Evolutionary conservation across 805 yeast genomes (phyloP).

Genomic region (Wickerhamiella nectarea): DNA sequence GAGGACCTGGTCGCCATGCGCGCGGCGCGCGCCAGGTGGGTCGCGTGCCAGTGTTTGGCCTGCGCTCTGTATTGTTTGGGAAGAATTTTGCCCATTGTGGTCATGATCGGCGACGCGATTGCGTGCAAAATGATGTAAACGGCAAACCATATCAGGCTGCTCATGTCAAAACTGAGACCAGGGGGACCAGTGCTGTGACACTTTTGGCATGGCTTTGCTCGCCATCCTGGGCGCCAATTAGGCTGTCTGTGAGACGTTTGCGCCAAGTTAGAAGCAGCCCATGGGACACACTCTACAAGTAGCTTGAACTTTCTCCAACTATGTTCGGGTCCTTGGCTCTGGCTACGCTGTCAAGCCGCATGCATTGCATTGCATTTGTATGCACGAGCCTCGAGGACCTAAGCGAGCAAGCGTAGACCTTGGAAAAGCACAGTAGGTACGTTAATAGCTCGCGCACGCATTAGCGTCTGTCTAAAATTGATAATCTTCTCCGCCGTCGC

Average conservation of each 20-base stretch:
- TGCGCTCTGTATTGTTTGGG: not conserved
- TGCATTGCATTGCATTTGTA: too few relatives aligned
- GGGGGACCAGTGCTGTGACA: not conserved
- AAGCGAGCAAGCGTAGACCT: too few relatives aligned
- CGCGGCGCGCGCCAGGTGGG: not conserved
- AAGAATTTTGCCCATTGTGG: not conserved
- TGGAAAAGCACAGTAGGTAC: too few relatives aligned
- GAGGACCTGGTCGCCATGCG: not conserved
- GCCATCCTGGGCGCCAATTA: not conserved
- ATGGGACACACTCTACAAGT: too few relatives aligned
- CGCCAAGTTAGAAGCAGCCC: too few relatives aligned
- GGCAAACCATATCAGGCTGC: not conserved
- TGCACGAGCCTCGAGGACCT: too few relatives aligned
- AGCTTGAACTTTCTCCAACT: too few relatives aligned
- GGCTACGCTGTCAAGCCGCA: too few relatives aligned
- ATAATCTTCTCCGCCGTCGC: too few relatives aligned
- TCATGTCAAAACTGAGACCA: not conserved
- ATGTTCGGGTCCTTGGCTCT: not conserved
- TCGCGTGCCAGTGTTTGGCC: not conserved
- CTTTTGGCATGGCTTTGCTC: not conserved
- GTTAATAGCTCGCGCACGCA: too few relatives aligned
- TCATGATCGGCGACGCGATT: not conserved
- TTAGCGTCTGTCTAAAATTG: too few relatives aligned
- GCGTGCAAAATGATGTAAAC: constrained; percentile 3
- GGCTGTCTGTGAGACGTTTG: not conserved